Conservation (phyloP, 1,139 yeast genomes). For the Suhomyces coccinellae region DNA sequence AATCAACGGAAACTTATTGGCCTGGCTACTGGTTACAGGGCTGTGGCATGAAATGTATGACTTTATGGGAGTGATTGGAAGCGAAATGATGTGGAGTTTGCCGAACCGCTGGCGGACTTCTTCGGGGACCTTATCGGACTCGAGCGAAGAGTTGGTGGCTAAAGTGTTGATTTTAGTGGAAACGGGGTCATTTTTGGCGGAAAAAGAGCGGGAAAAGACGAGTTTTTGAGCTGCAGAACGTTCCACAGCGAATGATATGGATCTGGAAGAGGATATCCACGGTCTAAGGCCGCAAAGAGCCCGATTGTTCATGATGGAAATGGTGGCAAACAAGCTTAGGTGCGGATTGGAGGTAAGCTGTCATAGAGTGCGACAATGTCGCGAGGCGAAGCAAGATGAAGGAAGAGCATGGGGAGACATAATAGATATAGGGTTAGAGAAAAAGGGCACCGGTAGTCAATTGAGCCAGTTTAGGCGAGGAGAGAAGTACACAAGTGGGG, state of each 20-base stretch:
- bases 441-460: neutral
- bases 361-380: neutral
- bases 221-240: neutral
- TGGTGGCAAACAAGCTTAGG: neutral
- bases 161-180: neutral
- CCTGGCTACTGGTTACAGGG: conserved; percentile 33
- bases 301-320: neutral
- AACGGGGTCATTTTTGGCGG: neutral
- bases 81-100: conserved; percentile 51
- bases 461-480: neutral
- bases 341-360: neutral
- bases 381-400: neutral
- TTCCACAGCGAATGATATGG: neutral
- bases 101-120: conserved; percentile 11
- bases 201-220: neutral
- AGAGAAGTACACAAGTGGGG: neutral
- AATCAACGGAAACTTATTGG: conserved; percentile 32
- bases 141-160: neutral
- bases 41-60: conserved; percentile 63
- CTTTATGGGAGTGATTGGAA: conserved; percentile 60
- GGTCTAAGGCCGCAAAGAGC: neutral
- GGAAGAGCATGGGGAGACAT: too few relatives aligned
- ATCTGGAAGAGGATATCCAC: neutral
- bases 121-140: neutral
- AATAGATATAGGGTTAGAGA: neutral